A percentile compares a stretch with the other conserved stretches of the same genome.
Evolutionary conservation across 1,284 basidiomycete species (phyloP).

Genomic region (Meira miltonrushii): DNA sequence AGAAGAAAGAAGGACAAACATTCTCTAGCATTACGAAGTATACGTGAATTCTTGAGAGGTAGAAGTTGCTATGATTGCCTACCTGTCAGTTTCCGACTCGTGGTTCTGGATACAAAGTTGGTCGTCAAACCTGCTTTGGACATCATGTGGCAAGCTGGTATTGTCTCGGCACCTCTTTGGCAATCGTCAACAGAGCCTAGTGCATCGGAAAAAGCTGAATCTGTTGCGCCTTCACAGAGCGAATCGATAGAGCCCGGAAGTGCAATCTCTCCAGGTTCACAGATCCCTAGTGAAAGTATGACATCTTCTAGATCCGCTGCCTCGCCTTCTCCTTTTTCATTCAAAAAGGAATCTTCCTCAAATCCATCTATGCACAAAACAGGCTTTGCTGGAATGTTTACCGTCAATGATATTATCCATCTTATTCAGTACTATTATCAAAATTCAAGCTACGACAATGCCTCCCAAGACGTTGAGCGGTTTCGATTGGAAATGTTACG

Average conservation of each 20-base stretch:
- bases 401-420: constrained; percentile 51
- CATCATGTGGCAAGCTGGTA: constrained; percentile 57
- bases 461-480: constrained; percentile 85
- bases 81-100: constrained; percentile 89
- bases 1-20: constrained; percentile 23
- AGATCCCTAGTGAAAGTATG: not conserved
- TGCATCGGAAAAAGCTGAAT: not conserved
- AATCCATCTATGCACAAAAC: constrained; percentile 17
- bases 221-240: not conserved
- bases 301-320: not conserved
- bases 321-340: not conserved
- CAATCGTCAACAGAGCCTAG: constrained; percentile 36
- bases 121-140: constrained; percentile 49
- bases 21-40: constrained; percentile 63
- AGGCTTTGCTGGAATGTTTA: constrained; percentile 51
- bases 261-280: not conserved
- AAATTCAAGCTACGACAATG: constrained; percentile 66
- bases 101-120: constrained; percentile 71
- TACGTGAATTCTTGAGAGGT: constrained; percentile 76
- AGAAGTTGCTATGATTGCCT: constrained; percentile 90
- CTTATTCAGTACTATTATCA: constrained; percentile 51
- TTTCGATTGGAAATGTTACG: constrained; percentile 68
- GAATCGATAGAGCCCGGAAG: too few relatives aligned
- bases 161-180: constrained; percentile 96
- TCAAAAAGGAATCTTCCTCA: not conserved